These are phyloP conservation scores for Talaromyces stipitatus DNA, from an alignment of 495 filamentous ascomycete species.

Conservation along the genomic window DNA sequence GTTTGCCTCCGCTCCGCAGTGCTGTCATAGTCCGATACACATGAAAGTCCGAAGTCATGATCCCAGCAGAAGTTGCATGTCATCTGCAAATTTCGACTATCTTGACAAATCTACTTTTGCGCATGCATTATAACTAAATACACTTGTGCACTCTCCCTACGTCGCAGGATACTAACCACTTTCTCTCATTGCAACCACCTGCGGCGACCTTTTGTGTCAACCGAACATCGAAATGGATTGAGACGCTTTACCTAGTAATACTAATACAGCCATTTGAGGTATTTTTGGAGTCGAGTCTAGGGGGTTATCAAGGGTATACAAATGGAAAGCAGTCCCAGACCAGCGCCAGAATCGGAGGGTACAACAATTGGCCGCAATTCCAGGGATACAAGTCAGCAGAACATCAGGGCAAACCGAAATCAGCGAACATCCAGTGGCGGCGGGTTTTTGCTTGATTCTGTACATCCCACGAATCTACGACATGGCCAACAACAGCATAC, in stretches of 20 bases:
- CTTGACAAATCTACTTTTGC: background rate
- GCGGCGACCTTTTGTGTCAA: constrained; percentile 4
- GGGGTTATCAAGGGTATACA: constrained; percentile 4
- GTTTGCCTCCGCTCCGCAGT: constrained; percentile 3
- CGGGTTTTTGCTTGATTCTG: constrained; percentile 39
- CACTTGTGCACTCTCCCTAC: background rate
- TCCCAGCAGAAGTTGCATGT: background rate
- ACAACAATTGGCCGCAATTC: constrained; percentile 34
- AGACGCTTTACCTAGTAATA: background rate
- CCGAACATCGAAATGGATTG: constrained; percentile 1
- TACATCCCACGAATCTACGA: constrained; percentile 23
- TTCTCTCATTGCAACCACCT: constrained; percentile 11
- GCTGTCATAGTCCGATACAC: background rate
- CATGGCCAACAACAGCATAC: constrained; percentile 11
- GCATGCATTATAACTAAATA: background rate
- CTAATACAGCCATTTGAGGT: background rate
- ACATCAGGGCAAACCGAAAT: constrained; percentile 20
- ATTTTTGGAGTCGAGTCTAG: background rate
- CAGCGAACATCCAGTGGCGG: constrained; percentile 35
- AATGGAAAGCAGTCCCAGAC: constrained; percentile 22
- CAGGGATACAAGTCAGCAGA: constrained; percentile 26
- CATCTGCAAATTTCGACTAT: background rate
- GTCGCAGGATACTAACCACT: background rate
- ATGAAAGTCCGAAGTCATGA: background rate
- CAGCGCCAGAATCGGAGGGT: constrained; percentile 32